These are phyloP conservation scores for Bromus sterilis DNA, from an alignment of 176 grass and related monocot species.

Conservation along the genomic window DNA sequence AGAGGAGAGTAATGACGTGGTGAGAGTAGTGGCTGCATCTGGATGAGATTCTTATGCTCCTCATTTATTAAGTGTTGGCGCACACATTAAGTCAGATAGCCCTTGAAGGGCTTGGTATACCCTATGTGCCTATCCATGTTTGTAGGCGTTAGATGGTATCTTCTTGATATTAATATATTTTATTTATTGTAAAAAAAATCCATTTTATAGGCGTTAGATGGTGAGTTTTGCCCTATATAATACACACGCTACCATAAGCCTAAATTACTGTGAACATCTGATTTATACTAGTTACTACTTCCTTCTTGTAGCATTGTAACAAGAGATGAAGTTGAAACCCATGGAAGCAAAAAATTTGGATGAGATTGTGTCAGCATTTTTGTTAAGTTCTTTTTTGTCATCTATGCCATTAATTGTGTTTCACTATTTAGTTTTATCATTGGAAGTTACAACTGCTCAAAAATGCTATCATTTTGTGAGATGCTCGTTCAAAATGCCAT, in stretches of 20 bases:
- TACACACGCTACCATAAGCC: not conserved
- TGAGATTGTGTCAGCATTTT: not conserved
- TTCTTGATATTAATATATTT: no score
- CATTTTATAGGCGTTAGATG: constrained; percentile 7
- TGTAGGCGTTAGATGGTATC: constrained; percentile 8
- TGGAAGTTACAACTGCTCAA: no score
- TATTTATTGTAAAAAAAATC: no score
- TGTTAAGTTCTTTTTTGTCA: no score
- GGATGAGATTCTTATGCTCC: constrained; percentile 29
- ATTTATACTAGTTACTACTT: not conserved
- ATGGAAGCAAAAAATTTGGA: not conserved
- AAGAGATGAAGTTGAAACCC: not conserved
- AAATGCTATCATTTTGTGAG: no score
- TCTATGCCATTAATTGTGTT: no score
- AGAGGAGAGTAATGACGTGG: constrained; percentile 37
- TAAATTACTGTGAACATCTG: not conserved
- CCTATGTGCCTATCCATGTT: not conserved
- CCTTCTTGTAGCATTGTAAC: not conserved
- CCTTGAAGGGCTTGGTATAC: not conserved
- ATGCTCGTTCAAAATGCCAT: no score
- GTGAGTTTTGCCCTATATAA: constrained; percentile 8
- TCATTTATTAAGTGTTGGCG: not conserved
- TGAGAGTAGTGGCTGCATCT: constrained; percentile 35
- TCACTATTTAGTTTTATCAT: no score
- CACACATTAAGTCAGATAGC: constrained; percentile 6